Evolutionary conservation across 192 early-diverging fungal species (phyloP).

Genomic region (Geranomyces michiganensis): DNA sequence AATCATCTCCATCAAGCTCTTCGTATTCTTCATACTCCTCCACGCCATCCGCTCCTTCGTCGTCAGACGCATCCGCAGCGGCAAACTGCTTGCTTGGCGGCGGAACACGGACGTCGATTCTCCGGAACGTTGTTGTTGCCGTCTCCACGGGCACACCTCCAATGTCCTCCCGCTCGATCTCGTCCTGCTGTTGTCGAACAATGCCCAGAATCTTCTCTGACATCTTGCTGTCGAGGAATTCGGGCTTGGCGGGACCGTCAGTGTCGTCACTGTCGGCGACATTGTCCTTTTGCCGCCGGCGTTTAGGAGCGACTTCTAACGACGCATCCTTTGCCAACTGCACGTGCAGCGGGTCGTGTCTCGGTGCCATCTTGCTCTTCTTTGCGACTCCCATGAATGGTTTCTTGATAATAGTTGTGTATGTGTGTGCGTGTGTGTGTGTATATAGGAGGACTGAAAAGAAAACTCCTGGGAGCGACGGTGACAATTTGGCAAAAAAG

Average conservation of each 20-base stretch:
- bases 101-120: not conserved
- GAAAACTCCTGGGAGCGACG: too few relatives aligned
- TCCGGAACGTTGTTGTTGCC: not conserved
- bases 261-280: slow-evolving; percentile 20
- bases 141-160: not conserved
- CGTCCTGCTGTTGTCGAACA: slow-evolving; percentile 89
- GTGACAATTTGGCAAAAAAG: too few relatives aligned
- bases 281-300: not conserved
- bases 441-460: too few relatives aligned
- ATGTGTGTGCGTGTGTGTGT: too few relatives aligned
- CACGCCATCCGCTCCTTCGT: slow-evolving; percentile 66
- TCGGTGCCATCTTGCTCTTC: slow-evolving; percentile 26
- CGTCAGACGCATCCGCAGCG: slow-evolving; percentile 31
- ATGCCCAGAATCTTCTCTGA: slow-evolving; percentile 88
- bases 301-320: slow-evolving; percentile 41
- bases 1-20: slow-evolving; percentile 59
- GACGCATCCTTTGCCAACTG: slow-evolving; percentile 67
- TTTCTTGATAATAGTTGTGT: not conserved
- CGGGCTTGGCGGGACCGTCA: not conserved
- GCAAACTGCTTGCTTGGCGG: not conserved
- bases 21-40: slow-evolving; percentile 67
- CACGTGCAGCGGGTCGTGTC: slow-evolving; percentile 87
- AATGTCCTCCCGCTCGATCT: slow-evolving; percentile 57
- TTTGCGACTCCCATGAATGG: slow-evolving; percentile 28
- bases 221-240: slow-evolving; percentile 81